phyloP scores from a whole-genome alignment of 2,329 filamentous ascomycete species.

The Fusarium sp. region DNA sequence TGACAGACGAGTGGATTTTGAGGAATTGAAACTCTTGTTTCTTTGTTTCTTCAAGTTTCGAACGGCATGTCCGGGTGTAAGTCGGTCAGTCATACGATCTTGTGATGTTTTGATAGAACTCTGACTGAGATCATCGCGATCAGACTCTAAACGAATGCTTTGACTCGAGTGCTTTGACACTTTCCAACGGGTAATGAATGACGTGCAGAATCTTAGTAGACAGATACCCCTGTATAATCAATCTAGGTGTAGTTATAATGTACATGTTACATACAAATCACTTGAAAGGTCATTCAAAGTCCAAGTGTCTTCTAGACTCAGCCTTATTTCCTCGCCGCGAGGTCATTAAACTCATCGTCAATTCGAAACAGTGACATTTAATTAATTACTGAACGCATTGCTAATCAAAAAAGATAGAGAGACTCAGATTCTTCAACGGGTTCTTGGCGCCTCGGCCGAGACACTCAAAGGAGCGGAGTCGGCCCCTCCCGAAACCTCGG shows the following conservation, averaged over 20 bases:
- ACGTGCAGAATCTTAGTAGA: not conserved
- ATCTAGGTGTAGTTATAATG: not conserved
- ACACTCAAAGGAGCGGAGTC: slow-evolving; percentile 21
- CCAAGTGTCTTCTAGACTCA: slow-evolving; percentile 11
- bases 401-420: slow-evolving; percentile 9
- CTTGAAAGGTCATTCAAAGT: not conserved
- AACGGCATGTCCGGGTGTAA: not conserved
- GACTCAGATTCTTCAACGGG: not conserved
- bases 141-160: not conserved
- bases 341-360: slow-evolving; percentile 1
- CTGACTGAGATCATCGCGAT: not conserved
- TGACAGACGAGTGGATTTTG: not conserved
- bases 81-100: not conserved
- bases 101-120: not conserved
- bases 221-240: not conserved
- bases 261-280: not conserved
- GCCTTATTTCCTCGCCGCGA: slow-evolving; percentile 14
- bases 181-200: not conserved
- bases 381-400: not conserved
- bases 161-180: not conserved
- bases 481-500: slow-evolving; percentile 38
- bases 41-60: not conserved
- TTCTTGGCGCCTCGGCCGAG: slow-evolving; percentile 30
- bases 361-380: slow-evolving; percentile 27
- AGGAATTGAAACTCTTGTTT: not conserved